Conservation (phyloP, 129 eudicot genomes). For the Arctium minus region DNA sequence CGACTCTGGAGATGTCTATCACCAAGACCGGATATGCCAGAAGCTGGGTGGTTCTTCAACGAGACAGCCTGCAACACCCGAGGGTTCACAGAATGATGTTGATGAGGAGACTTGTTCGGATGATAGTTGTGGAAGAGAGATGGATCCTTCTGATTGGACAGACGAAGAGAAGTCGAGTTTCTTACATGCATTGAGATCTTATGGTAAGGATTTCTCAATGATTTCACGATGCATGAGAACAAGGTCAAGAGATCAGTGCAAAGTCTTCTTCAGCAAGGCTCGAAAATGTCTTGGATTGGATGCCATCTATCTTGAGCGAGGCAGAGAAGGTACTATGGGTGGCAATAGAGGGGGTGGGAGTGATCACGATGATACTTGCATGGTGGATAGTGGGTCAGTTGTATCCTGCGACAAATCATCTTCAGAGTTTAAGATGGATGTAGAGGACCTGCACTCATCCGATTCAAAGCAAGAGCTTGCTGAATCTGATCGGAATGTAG, state of each 20-base stretch:
- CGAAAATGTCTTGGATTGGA: slow-evolving; percentile 80
- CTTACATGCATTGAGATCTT: slow-evolving; percentile 55
- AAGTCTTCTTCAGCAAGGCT: slow-evolving; percentile 77
- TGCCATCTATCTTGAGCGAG: slow-evolving; percentile 29
- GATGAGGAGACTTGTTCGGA: slow-evolving; percentile 84
- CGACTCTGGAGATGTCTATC: slow-evolving; percentile 57
- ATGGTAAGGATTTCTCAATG: slow-evolving; percentile 75
- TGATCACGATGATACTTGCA: slow-evolving; percentile 66
- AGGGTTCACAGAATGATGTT: slow-evolving; percentile 41
- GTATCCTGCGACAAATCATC: slow-evolving; percentile 40
- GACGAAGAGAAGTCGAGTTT: slow-evolving; percentile 80
- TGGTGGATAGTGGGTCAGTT: slow-evolving; percentile 51
- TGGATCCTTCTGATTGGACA: slow-evolving; percentile 74
- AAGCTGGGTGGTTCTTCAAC: slow-evolving; percentile 31
- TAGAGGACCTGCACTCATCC: slow-evolving; percentile 33
- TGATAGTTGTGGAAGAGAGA: slow-evolving; percentile 74
- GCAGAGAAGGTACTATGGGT: slow-evolving; percentile 35
- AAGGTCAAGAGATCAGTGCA: slow-evolving; percentile 72
- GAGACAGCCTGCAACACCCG: slow-evolving; percentile 47
- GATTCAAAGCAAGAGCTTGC: slow-evolving; percentile 28
- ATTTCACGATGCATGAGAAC: slow-evolving; percentile 68
- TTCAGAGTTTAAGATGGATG: slow-evolving; percentile 48
- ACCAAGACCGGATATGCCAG: slow-evolving; percentile 48
- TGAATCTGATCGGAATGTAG: slow-evolving; percentile 27
- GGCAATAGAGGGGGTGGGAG: slow-evolving; percentile 54